phyloP scores from a whole-genome alignment of 2,329 filamentous ascomycete genomes.

The Neopestalotiopsis sp. region DNA sequence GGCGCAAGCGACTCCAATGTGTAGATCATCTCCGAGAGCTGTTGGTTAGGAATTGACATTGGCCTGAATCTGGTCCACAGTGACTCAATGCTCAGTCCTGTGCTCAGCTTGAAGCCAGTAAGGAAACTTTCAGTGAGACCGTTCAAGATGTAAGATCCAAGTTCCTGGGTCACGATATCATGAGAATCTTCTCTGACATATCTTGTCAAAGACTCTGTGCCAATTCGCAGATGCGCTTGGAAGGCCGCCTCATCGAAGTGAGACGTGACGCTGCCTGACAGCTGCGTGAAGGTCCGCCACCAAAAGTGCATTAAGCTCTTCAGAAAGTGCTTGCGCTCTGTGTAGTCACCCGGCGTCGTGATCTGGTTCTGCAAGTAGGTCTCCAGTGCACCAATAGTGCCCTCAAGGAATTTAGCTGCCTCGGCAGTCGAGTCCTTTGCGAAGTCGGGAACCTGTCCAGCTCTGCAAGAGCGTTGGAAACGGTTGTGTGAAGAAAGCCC shows the following conservation, averaged over 20 bases:
- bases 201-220: conserved; percentile 47
- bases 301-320: conserved; percentile 56
- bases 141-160: conserved; percentile 45
- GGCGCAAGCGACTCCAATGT: conserved; percentile 61
- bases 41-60: conserved; percentile 52
- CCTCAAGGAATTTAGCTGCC: conserved; percentile 55
- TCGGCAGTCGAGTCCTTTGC: conserved; percentile 65
- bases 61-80: conserved; percentile 79
- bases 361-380: conserved; percentile 45
- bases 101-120: conserved; percentile 72
- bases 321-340: conserved; percentile 40
- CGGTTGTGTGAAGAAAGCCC: conserved; percentile 54
- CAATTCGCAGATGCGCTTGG: conserved; percentile 64
- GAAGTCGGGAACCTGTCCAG: conserved; percentile 58
- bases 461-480: conserved; percentile 64
- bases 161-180: conserved; percentile 36
- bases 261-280: conserved; percentile 35
- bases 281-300: conserved; percentile 56
- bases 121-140: conserved; percentile 64
- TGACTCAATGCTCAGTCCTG: conserved; percentile 78
- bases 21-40: conserved; percentile 50
- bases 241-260: conserved; percentile 67
- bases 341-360: conserved; percentile 33
- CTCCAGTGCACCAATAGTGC: conserved; percentile 46
- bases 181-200: conserved; percentile 29